Conservation (phyloP, 371 early-diverging fungal genomes). For the Coelomomyces lativittatus region DNA sequence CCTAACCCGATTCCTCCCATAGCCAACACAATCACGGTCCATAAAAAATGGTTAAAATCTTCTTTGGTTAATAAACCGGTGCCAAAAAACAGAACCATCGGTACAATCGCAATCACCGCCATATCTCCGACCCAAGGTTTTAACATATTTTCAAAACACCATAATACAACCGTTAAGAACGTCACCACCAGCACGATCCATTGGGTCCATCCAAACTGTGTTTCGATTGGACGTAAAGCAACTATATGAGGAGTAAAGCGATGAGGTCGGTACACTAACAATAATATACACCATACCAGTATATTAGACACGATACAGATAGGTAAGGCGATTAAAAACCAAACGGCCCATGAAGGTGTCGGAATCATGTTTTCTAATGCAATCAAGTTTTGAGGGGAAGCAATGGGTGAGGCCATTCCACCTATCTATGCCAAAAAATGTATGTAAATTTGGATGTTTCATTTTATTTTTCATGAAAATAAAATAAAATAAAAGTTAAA, state of each 20-base stretch:
- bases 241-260: slow-evolving; percentile 33
- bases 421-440: slow-evolving; percentile 52
- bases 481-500: neutral
- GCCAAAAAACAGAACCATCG: slow-evolving; percentile 78
- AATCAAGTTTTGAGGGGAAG: slow-evolving; percentile 86
- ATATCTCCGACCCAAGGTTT: slow-evolving; percentile 65
- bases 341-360: slow-evolving; percentile 63
- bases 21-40: slow-evolving; percentile 85
- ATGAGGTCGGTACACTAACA: slow-evolving; percentile 47
- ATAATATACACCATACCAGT: slow-evolving; percentile 61
- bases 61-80: slow-evolving; percentile 77
- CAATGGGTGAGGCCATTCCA: slow-evolving; percentile 92
- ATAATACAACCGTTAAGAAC: slow-evolving; percentile 50
- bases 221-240: slow-evolving; percentile 29
- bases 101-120: slow-evolving; percentile 77
- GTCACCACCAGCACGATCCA: slow-evolving; percentile 43
- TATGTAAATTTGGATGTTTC: neutral
- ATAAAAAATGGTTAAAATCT: slow-evolving; percentile 76
- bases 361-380: slow-evolving; percentile 70
- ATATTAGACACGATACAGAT: slow-evolving; percentile 48
- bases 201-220: slow-evolving; percentile 40
- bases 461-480: neutral
- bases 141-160: slow-evolving; percentile 64
- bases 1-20: slow-evolving; percentile 86
- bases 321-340: slow-evolving; percentile 62